phyloP scores from a whole-genome alignment of 345 rosid genomes.

The Linum usitatissimum region DNA sequence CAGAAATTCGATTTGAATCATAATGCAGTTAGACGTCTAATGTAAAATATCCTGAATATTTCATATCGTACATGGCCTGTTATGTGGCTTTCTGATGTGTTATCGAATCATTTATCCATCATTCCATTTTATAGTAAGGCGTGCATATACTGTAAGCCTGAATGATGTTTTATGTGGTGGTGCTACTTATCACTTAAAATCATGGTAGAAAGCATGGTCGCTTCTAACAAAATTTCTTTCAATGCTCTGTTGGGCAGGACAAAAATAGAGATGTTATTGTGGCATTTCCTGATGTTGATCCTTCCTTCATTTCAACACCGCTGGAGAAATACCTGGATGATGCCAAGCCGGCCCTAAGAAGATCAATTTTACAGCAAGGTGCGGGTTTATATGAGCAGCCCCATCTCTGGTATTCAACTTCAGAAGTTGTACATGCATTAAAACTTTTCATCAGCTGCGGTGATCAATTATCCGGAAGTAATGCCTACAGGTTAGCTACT shows the following conservation, averaged over 20 bases:
- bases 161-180: too few relatives aligned
- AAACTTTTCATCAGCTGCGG: slow-evolving; percentile 42
- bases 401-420: slow-evolving; percentile 58
- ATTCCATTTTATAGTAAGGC: too few relatives aligned
- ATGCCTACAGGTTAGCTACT: slow-evolving; percentile 36
- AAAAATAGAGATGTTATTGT: slow-evolving; percentile 72
- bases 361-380: slow-evolving; percentile 19
- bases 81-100: too few relatives aligned
- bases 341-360: slow-evolving; percentile 28
- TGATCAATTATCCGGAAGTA: slow-evolving; percentile 36
- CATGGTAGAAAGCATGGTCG: neutral
- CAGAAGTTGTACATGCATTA: slow-evolving; percentile 45
- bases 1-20: too few relatives aligned
- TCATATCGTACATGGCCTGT: too few relatives aligned
- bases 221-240: neutral
- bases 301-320: slow-evolving; percentile 23
- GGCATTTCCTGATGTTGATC: slow-evolving; percentile 65
- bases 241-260: slow-evolving; percentile 30
- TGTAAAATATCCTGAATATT: too few relatives aligned
- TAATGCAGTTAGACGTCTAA: too few relatives aligned
- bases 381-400: slow-evolving; percentile 40
- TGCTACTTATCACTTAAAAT: neutral
- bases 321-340: slow-evolving; percentile 15
- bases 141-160: too few relatives aligned
- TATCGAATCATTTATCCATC: too few relatives aligned